Percentiles rank a stretch among this genome's conserved stretches.
Conservation (phyloP, 164 flowering plant genomes). For the Litsea cubeba region DNA sequence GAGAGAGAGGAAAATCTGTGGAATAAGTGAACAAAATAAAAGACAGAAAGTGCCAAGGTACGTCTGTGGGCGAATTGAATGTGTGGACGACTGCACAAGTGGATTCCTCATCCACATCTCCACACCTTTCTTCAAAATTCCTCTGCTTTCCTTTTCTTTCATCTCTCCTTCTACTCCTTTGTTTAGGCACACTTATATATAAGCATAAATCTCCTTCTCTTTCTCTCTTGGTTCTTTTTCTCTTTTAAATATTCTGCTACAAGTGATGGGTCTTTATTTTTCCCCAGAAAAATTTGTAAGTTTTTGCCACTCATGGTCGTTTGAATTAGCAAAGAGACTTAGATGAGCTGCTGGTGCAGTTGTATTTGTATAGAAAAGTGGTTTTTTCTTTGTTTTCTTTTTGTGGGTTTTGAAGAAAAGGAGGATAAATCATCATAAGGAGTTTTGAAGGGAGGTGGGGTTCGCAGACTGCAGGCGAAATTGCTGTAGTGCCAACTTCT, state of each 20-base stretch:
- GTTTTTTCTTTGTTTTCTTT: not conserved
- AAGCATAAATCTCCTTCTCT: not conserved
- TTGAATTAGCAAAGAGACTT: constrained; percentile 7
- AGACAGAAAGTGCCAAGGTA: constrained; percentile 39
- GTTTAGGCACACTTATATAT: too few relatives aligned
- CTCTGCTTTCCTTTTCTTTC: constrained; percentile 16
- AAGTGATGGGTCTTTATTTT: not conserved
- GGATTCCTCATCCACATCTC: constrained; percentile 29
- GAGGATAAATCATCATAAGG: constrained; percentile 3
- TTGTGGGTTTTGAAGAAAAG: constrained; percentile 9
- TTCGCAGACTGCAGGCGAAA: constrained; percentile 8
- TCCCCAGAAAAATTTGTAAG: not conserved
- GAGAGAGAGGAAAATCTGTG: too few relatives aligned
- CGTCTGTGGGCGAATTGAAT: constrained; percentile 19
- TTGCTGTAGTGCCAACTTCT: not conserved
- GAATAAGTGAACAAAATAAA: constrained; percentile 26
- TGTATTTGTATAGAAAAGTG: not conserved
- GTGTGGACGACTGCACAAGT: constrained; percentile 20
- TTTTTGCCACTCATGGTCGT: constrained; percentile 1
- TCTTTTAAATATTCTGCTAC: not conserved
- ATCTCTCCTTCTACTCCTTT: too few relatives aligned
- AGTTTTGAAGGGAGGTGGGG: constrained; percentile 11
- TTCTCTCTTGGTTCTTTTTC: constrained; percentile 4
- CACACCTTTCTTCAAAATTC: constrained; percentile 2
- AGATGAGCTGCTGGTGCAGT: not conserved